Evolutionary conservation across 2,329 filamentous ascomycete genomes (phyloP), one percentile per base, ranked within the genome.

Genomic region (Proliferodiscus dingleyae): DNA sequence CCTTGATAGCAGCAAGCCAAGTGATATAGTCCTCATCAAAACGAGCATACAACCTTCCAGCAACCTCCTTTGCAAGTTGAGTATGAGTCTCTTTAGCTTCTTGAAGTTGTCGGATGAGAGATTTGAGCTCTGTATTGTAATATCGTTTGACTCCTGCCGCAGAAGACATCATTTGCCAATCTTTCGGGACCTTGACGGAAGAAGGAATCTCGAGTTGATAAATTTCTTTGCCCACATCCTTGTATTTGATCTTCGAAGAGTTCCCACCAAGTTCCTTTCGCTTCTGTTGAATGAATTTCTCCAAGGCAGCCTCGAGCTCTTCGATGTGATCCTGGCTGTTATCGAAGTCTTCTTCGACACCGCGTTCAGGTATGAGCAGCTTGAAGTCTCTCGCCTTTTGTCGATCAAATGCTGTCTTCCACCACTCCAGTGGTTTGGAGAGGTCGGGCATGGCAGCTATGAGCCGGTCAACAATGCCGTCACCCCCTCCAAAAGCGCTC

Each of bases 121-220:
- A 74, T 11, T 86, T 85, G 11, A 97, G 75, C 60, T 95, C 86
- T 1, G 83, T 77, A 56, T 90, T 95, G 70, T 97, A 98, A 71
- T 91, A 98, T 1, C 93, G 85, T 68, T 95, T 96, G 61, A 94
- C 87, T 46, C 84, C 81, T 52, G 85, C 80, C 0, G 93, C 97
- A 0, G 90, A 86, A 4, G 93, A 97, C 89, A 97, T 96, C 62
- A 97, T 91, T 52, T 89, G 83, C 90, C 93, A 98, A 58, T 73
- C 80, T 54, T 85, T 85, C 0, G 93, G 93, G 2, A 98, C 70
- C 47, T 94, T 95, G 61, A 87, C 72, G 1, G 71, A 70, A 66
- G 93, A 95, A 0, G 93, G 91, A 0, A 88, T 85, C 64, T 98
- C 93, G 9, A 98, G 75, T 67, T 98, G 91, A 68, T 95, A 97